phyloP scores from a whole-genome alignment of 148 eudicot species.

The Pouteria glomerata region DNA sequence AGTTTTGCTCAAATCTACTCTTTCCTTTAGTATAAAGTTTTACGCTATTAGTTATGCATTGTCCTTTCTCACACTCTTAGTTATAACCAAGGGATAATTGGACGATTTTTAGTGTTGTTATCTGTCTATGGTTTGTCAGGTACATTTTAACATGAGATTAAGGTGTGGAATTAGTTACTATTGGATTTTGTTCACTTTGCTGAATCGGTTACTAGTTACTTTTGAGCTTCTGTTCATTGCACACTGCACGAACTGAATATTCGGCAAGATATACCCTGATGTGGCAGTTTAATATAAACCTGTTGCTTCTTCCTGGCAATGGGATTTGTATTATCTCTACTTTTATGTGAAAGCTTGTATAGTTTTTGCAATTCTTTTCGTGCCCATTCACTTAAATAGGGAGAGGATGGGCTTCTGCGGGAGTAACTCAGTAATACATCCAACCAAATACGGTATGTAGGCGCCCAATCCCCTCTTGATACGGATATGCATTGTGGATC shows the following conservation, averaged over 20 bases:
- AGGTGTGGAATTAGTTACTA: not conserved
- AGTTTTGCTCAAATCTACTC: not conserved
- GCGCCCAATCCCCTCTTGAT: conserved; percentile 63
- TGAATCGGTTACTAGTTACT: conserved; percentile 2
- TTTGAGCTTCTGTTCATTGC: conserved; percentile 16
- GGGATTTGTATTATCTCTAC: conserved; percentile 2
- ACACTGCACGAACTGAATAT: conserved; percentile 11
- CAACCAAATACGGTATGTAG: conserved; percentile 90
- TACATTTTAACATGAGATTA: not conserved
- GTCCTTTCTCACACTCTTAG: no score
- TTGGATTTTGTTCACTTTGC: not conserved
- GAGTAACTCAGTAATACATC: conserved; percentile 72
- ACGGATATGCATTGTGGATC: conserved; percentile 23
- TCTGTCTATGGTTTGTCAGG: not conserved
- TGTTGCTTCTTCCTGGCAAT: conserved; percentile 6
- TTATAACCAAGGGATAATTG: not conserved
- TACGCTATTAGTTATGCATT: no score
- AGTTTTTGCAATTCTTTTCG: conserved; percentile 50
- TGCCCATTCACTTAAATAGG: conserved; percentile 82
- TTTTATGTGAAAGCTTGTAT: conserved; percentile 30
- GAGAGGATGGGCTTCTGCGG: conserved; percentile 91
- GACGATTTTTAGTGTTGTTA: no score
- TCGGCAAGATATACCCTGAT: conserved; percentile 12
- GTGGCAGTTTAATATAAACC: not conserved
- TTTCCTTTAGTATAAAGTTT: not conserved